Conservation (phyloP, 2,329 filamentous ascomycete species). For the Botrytis medusae region DNA sequence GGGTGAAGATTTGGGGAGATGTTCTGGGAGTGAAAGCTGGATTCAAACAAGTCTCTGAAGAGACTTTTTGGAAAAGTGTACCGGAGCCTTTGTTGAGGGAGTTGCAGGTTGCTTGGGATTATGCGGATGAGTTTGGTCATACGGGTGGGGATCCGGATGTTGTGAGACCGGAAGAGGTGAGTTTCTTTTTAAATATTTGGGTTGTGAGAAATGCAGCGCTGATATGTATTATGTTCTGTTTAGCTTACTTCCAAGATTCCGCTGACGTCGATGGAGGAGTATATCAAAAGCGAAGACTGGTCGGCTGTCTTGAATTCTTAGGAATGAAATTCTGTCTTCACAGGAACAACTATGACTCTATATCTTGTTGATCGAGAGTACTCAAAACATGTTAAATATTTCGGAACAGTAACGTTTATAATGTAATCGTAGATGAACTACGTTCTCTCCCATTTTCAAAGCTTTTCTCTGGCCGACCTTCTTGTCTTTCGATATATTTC, state of each 20-base stretch:
- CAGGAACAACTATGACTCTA: neutral
- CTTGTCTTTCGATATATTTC: neutral
- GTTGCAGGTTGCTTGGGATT: neutral
- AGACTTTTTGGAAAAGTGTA: neutral
- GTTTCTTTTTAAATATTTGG: neutral
- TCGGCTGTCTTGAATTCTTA: neutral
- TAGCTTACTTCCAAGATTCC: neutral
- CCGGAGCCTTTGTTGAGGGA: neutral
- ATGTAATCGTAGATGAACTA: rapidly evolving
- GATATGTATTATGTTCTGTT: too few species aligned
- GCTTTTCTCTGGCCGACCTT: neutral
- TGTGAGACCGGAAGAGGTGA: neutral
- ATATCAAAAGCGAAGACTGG: neutral
- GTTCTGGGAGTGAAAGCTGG: neutral
- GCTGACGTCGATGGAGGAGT: neutral
- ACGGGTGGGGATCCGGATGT: neutral
- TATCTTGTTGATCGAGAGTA: neutral
- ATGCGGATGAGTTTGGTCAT: neutral
- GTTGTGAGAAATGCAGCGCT: neutral
- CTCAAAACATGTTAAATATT: rapidly evolving
- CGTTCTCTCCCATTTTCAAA: neutral
- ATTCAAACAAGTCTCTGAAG: neutral
- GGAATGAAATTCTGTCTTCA: neutral
- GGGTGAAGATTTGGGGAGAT: neutral
- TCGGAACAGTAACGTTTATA: neutral